Conservation (phyloP, 495 filamentous ascomycete species). For the Lentithecium fluviatile region DNA sequence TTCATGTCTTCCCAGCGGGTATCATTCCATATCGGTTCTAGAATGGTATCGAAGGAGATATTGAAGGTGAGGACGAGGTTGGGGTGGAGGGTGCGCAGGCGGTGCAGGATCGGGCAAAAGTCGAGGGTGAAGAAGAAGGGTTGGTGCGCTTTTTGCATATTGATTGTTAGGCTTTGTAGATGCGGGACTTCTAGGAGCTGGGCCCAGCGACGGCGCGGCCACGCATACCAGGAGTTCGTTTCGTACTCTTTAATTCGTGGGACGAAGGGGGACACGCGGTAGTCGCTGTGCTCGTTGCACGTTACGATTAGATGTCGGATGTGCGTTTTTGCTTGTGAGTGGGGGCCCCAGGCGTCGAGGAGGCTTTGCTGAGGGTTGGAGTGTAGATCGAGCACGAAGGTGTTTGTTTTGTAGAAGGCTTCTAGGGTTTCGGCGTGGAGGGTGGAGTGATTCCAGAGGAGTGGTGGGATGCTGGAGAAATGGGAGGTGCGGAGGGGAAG, state of each 20-base stretch:
- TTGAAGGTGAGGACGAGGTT: background rate
- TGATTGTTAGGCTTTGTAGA: conserved; percentile 9
- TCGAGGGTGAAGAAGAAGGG: background rate
- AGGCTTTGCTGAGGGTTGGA: background rate
- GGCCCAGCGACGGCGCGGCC: background rate
- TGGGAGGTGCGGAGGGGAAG: background rate
- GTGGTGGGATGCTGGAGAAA: background rate
- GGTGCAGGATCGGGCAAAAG: conserved; percentile 7
- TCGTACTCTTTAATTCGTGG: background rate
- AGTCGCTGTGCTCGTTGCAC: background rate
- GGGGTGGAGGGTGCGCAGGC: conserved; percentile 1
- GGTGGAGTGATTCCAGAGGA: background rate
- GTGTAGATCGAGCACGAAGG: conserved; percentile 3
- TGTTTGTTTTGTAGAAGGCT: conserved; percentile 16
- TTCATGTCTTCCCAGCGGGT: background rate
- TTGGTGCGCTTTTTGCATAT: conserved; percentile 1
- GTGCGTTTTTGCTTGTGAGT: background rate
- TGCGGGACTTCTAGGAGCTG: background rate
- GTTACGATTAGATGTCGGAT: conserved; percentile 12
- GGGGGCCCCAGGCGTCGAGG: background rate
- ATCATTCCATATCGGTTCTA: conserved; percentile 2
- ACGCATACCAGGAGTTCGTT: background rate
- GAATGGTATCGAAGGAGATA: conserved; percentile 14
- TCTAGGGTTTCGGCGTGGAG: conserved; percentile 10
- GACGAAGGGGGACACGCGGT: background rate